Evolutionary conservation across 352 stramenopile genomes (phyloP).

Genomic region (Nothophytophthora sp.): DNA sequence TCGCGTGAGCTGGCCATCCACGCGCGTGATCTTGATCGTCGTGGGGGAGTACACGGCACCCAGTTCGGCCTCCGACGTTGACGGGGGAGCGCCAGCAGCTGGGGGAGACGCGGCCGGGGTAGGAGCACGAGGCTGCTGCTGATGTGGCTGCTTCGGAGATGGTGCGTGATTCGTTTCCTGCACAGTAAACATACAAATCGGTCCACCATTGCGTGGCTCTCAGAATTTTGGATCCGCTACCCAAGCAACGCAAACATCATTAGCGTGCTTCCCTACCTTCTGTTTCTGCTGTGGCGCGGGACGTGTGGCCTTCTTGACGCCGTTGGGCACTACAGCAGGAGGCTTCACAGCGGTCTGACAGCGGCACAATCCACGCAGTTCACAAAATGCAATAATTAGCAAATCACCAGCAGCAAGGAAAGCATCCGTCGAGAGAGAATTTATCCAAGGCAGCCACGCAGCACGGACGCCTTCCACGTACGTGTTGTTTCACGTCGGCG

Average conservation of each 20-base stretch:
- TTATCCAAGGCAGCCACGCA: too few relatives aligned
- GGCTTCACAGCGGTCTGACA: not conserved
- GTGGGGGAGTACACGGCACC: slow-evolving; percentile 66
- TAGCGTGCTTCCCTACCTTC: too few relatives aligned
- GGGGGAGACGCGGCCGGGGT: not conserved
- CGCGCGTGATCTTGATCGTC: slow-evolving; percentile 74
- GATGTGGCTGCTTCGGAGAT: slow-evolving; percentile 16
- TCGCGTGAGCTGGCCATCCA: slow-evolving; percentile 74
- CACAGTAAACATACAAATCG: too few relatives aligned
- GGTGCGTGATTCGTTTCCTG: too few relatives aligned
- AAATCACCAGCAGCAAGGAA: too few relatives aligned
- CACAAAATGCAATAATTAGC: too few relatives aligned
- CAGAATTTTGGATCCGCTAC: too few relatives aligned
- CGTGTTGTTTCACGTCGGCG: slow-evolving; percentile 16
- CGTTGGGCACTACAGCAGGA: slow-evolving; percentile 1
- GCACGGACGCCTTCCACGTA: too few relatives aligned
- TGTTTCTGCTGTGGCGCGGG: slow-evolving; percentile 1
- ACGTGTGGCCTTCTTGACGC: slow-evolving; percentile 12
- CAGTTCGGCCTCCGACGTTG: slow-evolving; percentile 33
- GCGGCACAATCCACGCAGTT: not conserved
- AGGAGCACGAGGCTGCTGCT: slow-evolving; percentile 7
- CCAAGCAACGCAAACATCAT: too few relatives aligned
- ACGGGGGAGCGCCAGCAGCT: slow-evolving; percentile 10
- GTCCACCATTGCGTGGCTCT: too few relatives aligned
- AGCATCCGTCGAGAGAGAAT: too few relatives aligned